Evolutionary conservation across 2,329 filamentous ascomycete species (phyloP).

Genomic region (Celoporthe dispersa): DNA sequence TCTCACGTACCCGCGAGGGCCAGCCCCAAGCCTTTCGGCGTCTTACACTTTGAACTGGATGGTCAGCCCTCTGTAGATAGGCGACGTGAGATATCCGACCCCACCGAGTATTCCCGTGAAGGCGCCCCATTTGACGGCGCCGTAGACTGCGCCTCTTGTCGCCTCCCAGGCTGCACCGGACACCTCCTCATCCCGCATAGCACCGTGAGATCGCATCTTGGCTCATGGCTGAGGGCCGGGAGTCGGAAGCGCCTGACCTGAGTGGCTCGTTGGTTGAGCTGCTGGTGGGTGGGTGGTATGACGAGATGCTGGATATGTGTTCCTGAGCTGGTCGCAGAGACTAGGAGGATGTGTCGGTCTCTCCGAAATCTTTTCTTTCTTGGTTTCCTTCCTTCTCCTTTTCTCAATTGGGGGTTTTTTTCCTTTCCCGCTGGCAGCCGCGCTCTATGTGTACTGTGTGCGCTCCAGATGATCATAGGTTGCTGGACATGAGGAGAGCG

Average conservation of each 20-base stretch:
- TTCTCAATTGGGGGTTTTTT: neutral
- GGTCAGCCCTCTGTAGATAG: conserved; percentile 73
- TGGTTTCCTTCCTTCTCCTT: neutral
- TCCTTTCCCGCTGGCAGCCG: neutral
- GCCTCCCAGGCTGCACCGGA: conserved; percentile 74
- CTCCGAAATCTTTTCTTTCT: no score
- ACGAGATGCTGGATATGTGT: neutral
- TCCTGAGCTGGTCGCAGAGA: neutral
- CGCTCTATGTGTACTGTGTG: neutral
- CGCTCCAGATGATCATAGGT: neutral
- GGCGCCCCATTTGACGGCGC: conserved; percentile 75
- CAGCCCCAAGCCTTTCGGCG: neutral
- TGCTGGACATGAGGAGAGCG: neutral
- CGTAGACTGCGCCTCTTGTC: conserved; percentile 66
- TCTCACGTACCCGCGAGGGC: neutral
- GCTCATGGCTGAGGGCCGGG: conserved; percentile 20
- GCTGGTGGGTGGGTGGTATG: neutral
- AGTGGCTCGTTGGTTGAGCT: neutral
- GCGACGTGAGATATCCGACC: conserved; percentile 66
- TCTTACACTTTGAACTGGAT: conserved; percentile 80
- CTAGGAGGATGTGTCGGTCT: neutral
- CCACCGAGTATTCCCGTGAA: conserved; percentile 65
- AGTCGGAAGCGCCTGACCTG: neutral
- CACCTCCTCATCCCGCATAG: conserved; percentile 68
- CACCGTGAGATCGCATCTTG: conserved; percentile 57